phyloP scores from a whole-genome alignment of 2,329 filamentous ascomycete genomes.

The Amauroascus verrucosus region DNA sequence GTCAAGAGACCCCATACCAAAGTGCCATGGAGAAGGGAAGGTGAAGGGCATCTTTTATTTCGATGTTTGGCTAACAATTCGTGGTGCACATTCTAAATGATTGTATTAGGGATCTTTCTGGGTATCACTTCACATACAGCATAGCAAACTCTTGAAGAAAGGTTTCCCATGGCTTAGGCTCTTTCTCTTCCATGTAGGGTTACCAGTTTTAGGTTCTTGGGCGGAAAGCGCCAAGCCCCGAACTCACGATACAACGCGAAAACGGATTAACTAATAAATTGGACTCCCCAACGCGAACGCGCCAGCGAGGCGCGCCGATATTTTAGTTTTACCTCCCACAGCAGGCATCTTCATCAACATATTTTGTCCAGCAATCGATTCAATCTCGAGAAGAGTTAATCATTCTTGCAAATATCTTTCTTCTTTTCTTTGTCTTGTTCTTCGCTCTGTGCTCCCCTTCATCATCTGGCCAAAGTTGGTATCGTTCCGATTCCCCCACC shows the following conservation, averaged over 20 bases:
- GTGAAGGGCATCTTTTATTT: background rate
- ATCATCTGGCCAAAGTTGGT: background rate
- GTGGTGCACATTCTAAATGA: too few species aligned
- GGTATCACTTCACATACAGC: too few species aligned
- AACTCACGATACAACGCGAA: background rate
- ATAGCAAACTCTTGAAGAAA: too few species aligned
- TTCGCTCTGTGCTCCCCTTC: background rate
- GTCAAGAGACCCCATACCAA: background rate
- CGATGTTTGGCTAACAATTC: too few species aligned
- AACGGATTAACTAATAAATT: constrained; percentile 1
- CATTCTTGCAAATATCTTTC: background rate
- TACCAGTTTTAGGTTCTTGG: too few species aligned
- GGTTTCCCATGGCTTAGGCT: too few species aligned
- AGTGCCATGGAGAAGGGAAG: background rate
- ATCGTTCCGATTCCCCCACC: background rate
- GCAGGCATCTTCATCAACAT: too few species aligned
- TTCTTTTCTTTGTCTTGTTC: background rate
- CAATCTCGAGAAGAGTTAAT: background rate
- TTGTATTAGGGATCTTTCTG: too few species aligned
- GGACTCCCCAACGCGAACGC: constrained; percentile 4
- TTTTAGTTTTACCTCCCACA: background rate
- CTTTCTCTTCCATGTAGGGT: too few species aligned
- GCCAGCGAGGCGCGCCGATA: background rate
- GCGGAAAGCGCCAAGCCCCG: background rate
- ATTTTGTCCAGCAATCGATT: background rate